A percentile compares a stretch with the other conserved stretches of the same genome.
phyloP scores from a whole-genome alignment of 495 filamentous ascomycete genomes.

The Aspergillus ellipticus region DNA sequence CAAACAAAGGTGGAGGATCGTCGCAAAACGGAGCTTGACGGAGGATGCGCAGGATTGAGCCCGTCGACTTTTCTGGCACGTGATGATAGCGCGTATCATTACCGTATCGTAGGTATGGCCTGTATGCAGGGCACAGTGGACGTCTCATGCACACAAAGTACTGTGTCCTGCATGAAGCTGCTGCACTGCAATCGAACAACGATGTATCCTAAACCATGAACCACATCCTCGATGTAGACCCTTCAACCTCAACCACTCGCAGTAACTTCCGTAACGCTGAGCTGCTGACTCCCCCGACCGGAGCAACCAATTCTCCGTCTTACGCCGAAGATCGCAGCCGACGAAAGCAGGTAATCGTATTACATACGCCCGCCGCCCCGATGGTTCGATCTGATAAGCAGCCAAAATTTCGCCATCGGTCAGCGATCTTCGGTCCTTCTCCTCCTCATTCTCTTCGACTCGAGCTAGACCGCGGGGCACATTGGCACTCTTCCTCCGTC shows the following conservation, averaged over 20 bases:
- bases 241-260: not conserved
- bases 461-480: not conserved
- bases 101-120: not conserved
- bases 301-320: not conserved
- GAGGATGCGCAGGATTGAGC: not conserved
- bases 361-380: conserved; percentile 6
- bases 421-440: conserved; percentile 4
- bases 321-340: conserved; percentile 1
- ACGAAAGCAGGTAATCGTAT: not conserved
- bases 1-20: not conserved
- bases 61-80: conserved; percentile 9
- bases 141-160: too few species aligned
- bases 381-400: conserved; percentile 23
- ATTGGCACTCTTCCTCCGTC: not conserved
- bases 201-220: too few species aligned
- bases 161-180: too few species aligned
- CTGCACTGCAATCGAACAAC: too few species aligned
- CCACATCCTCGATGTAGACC: too few species aligned
- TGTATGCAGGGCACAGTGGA: not conserved
- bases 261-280: not conserved
- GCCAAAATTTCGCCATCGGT: conserved; percentile 21
- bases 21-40: not conserved
- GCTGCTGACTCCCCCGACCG: not conserved
- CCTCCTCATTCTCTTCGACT: not conserved
- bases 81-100: not conserved